phyloP scores from a whole-genome alignment of 345 rosid genomes.

The Ailanthus altissimus region DNA sequence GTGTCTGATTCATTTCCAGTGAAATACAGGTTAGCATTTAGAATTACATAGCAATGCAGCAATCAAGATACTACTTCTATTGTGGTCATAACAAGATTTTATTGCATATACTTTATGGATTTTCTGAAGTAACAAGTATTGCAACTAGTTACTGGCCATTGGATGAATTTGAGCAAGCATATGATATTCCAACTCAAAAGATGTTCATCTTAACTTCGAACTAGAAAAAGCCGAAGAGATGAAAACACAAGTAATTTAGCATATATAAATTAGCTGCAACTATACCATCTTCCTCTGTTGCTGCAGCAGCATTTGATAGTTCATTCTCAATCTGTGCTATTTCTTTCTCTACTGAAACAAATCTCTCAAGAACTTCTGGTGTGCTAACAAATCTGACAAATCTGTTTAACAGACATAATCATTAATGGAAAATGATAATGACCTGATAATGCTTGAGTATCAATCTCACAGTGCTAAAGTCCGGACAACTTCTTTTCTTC shows the following conservation, averaged over 20 bases:
- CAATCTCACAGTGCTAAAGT: background rate
- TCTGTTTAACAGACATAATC: constrained; percentile 34
- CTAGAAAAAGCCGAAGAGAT: background rate
- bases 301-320: constrained; percentile 42
- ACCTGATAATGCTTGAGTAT: background rate
- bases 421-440: background rate
- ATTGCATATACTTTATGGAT: background rate
- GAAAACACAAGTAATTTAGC: background rate
- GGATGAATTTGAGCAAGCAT: background rate
- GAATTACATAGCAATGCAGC: background rate
- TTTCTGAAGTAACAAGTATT: background rate
- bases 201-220: background rate
- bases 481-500: background rate
- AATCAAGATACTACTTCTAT: background rate
- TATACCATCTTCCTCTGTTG: constrained; percentile 57
- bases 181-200: background rate
- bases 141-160: background rate
- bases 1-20: constrained; percentile 42
- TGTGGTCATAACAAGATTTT: background rate
- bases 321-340: constrained; percentile 81
- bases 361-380: constrained; percentile 98
- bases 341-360: constrained; percentile 79
- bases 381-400: constrained; percentile 91
- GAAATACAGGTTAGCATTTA: constrained; percentile 13
- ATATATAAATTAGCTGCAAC: constrained; percentile 4